Percentiles rank a stretch among this genome's conserved stretches.
phyloP scores from a whole-genome alignment of 2,329 filamentous ascomycete genomes.

The Alternaria sp. region DNA sequence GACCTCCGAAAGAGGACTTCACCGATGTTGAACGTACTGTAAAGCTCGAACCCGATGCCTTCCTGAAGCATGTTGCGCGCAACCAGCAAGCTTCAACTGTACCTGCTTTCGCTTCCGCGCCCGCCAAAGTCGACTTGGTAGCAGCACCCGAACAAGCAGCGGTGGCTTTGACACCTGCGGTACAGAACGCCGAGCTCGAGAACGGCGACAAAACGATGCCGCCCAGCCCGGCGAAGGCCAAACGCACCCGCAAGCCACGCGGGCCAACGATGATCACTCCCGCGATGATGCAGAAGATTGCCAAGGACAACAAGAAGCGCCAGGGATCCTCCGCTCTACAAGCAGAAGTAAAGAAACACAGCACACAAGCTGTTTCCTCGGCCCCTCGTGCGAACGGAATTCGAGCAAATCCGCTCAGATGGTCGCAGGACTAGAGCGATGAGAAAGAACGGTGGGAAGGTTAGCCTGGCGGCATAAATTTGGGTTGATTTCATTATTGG shows the following conservation, averaged over 20 bases:
- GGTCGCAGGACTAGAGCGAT: conserved; percentile 9
- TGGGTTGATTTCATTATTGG: no score
- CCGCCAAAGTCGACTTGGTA: neutral
- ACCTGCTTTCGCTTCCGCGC: neutral
- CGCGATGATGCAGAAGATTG: neutral
- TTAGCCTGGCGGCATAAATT: no score
- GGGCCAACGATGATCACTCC: neutral
- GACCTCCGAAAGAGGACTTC: neutral
- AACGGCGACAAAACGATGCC: neutral
- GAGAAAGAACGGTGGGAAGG: no score
- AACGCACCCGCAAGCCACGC: neutral
- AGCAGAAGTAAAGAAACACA: neutral
- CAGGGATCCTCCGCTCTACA: neutral
- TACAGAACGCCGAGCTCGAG: no score
- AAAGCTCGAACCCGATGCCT: neutral
- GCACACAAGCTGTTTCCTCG: neutral
- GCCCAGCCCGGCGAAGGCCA: neutral
- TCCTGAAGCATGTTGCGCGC: neutral
- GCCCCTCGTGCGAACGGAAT: neutral
- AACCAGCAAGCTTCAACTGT: neutral
- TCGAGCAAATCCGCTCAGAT: conserved; percentile 13
- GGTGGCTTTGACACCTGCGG: neutral
- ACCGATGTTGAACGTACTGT: neutral
- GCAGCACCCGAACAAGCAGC: neutral
- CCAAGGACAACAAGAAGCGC: conserved; percentile 1